These are phyloP conservation scores for Capillidium heterosporum DNA, from an alignment of 371 early-diverging fungal species.

Conservation along the genomic window DNA sequence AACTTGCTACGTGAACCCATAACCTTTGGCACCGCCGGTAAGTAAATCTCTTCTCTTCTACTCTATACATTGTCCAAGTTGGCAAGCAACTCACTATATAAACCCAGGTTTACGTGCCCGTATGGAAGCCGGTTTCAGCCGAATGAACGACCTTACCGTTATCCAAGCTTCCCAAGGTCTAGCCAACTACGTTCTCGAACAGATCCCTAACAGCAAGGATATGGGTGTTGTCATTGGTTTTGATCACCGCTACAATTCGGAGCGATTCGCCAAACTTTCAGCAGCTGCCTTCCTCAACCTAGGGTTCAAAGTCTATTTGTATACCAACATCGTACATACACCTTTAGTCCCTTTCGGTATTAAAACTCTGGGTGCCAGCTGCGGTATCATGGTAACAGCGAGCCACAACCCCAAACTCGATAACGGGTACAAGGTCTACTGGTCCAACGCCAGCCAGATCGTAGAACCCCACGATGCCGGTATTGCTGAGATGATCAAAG, in stretches of 20 bases:
- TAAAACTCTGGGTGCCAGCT: constrained; percentile 46
- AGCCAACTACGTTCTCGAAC: constrained; percentile 31
- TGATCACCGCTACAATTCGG: constrained; percentile 84
- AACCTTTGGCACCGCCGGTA: constrained; percentile 82
- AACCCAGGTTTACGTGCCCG: constrained; percentile 70
- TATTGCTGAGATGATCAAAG: constrained; percentile 51
- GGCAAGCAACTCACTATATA: background rate
- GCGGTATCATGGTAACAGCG: constrained; percentile 96
- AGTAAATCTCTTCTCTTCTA: background rate
- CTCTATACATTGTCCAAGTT: background rate
- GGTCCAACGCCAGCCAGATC: constrained; percentile 86
- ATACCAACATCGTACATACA: constrained; percentile 57
- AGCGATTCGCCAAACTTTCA: constrained; percentile 63
- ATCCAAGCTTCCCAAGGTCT: constrained; percentile 72
- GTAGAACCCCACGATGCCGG: constrained; percentile 74
- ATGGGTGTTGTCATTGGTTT: constrained; percentile 87
- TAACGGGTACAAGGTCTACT: constrained; percentile 97
- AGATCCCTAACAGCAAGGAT: constrained; percentile 24
- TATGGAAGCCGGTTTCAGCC: constrained; percentile 90
- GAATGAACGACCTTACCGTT: constrained; percentile 90
- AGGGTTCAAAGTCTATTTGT: constrained; percentile 73
- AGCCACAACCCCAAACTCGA: constrained; percentile 96
- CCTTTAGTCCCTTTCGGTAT: constrained; percentile 86
- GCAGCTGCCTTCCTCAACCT: constrained; percentile 65
- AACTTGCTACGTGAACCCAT: constrained; percentile 49